Evolutionary conservation across 495 filamentous ascomycete species (phyloP).

Genomic region (Chaetomium tenue): DNA sequence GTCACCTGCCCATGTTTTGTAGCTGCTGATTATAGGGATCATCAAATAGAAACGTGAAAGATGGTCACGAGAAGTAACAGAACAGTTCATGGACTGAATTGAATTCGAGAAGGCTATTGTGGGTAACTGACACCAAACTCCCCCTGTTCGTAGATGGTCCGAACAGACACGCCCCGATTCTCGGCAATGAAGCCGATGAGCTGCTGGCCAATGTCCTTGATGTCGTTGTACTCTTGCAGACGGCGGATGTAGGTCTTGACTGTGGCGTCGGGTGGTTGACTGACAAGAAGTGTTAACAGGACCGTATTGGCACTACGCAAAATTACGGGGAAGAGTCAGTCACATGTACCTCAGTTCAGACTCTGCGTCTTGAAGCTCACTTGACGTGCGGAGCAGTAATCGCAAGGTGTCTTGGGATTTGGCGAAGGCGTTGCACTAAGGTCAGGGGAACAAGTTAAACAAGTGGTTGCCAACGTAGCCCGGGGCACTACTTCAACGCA

Average conservation of each 20-base stretch:
- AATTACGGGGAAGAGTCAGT: too few species aligned
- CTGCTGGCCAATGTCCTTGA: conserved; percentile 70
- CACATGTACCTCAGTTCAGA: conserved; percentile 17
- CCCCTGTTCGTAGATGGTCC: conserved; percentile 60
- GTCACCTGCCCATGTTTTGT: too few species aligned
- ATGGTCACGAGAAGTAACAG: too few species aligned
- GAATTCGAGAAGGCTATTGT: neutral
- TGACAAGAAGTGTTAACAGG: too few species aligned
- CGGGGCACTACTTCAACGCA: too few species aligned
- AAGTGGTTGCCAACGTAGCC: neutral
- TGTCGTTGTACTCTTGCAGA: conserved; percentile 76
- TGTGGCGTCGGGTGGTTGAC: conserved; percentile 25
- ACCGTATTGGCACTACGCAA: too few species aligned
- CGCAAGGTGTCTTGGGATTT: conserved; percentile 14
- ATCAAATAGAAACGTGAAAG: too few species aligned
- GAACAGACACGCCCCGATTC: conserved; percentile 58
- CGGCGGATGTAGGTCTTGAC: conserved; percentile 65
- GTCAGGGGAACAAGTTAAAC: neutral
- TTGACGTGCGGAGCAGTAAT: neutral
- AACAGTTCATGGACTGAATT: neutral
- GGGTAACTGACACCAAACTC: conserved; percentile 27
- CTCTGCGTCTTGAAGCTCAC: conserved; percentile 8
- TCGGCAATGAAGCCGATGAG: conserved; percentile 75
- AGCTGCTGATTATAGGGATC: too few species aligned
- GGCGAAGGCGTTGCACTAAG: conserved; percentile 22